Conservation (phyloP, 2,329 filamentous ascomycete genomes). For the Fusarium sp. region DNA sequence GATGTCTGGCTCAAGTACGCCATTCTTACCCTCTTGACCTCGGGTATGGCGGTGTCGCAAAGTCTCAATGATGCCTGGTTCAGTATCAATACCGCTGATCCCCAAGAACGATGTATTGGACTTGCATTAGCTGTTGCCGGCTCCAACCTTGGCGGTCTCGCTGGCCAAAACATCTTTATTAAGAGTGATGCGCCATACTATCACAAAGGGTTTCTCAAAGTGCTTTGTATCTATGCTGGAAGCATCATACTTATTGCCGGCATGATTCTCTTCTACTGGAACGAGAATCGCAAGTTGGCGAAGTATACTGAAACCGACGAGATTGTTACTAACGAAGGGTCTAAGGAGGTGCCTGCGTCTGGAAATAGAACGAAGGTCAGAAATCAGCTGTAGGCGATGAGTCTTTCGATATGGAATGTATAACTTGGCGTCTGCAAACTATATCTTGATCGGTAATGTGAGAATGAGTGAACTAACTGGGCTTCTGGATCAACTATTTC, state of each 20-base stretch:
- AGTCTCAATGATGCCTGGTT: conserved; percentile 13
- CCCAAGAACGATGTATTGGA: neutral
- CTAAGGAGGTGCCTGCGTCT: too few species aligned
- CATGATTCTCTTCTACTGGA: conserved; percentile 24
- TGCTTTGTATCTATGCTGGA: neutral
- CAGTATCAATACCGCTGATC: conserved; percentile 7
- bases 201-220: neutral
- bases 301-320: neutral
- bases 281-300: conserved; percentile 2
- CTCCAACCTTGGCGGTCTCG: neutral
- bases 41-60: neutral
- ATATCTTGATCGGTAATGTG: too few species aligned
- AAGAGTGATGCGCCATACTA: conserved; percentile 6
- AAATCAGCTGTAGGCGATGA: neutral
- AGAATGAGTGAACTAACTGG: too few species aligned
- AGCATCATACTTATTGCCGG: conserved; percentile 19
- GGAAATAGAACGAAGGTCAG: neutral
- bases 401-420: too few species aligned
- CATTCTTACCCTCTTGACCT: neutral
- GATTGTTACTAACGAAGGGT: neutral
- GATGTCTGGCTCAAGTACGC: conserved; percentile 16
- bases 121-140: neutral
- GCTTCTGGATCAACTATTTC: too few species aligned
- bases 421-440: too few species aligned
- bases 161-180: conserved; percentile 8